phyloP scores from a whole-genome alignment of 1,139 yeast species.

The Taiozyma sp. region DNA sequence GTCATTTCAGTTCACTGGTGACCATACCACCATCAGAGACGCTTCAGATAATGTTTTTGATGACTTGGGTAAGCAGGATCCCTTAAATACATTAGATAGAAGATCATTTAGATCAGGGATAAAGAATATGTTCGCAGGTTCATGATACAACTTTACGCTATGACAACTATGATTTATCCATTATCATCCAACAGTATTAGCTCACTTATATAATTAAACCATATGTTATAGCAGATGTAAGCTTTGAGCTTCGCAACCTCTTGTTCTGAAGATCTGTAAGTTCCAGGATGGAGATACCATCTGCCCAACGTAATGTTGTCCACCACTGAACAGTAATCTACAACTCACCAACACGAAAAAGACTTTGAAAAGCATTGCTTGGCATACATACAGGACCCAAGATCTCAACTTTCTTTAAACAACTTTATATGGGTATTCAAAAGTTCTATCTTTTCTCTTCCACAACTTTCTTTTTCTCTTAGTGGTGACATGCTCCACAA shows the following conservation, averaged over 20 bases:
- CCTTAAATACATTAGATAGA: neutral
- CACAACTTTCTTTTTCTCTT: conserved; percentile 87
- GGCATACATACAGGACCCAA: neutral
- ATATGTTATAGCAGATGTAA: neutral
- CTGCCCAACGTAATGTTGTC: no score
- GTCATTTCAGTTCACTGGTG: neutral
- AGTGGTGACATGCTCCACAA: conserved; percentile 79
- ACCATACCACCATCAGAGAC: neutral
- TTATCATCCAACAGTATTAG: neutral
- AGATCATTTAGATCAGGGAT: neutral
- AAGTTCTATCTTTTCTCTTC: conserved; percentile 77
- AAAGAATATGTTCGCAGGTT: neutral
- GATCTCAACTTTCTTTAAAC: neutral
- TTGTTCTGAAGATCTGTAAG: conserved; percentile 40
- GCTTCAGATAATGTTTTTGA: neutral
- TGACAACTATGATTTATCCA: neutral
- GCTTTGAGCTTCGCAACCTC: conserved; percentile 26
- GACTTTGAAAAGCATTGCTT: neutral
- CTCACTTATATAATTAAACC: neutral
- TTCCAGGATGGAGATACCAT: conserved; percentile 34
- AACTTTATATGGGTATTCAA: conserved; percentile 76
- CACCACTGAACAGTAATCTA: neutral
- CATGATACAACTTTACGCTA: neutral
- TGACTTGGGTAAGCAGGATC: neutral
- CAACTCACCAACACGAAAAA: neutral